Percentiles rank a stretch among this genome's conserved stretches.
These are phyloP conservation scores for Centella asiatica DNA, from an alignment of 129 eudicot species.

Conservation along the genomic window DNA sequence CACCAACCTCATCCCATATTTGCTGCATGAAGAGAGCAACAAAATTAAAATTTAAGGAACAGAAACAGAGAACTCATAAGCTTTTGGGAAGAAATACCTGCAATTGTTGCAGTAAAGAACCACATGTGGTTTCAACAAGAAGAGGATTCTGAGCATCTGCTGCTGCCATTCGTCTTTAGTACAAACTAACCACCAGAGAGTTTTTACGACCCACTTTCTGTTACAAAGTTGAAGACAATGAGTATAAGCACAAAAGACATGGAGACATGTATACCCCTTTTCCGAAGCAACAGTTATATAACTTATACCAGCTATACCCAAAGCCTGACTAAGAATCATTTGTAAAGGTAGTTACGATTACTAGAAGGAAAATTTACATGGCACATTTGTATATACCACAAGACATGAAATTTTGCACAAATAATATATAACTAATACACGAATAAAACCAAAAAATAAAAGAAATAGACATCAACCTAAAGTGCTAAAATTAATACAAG, in stretches of 20 bases:
- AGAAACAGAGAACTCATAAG: background rate
- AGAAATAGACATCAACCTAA: background rate
- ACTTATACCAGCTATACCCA: background rate
- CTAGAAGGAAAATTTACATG: too few species aligned
- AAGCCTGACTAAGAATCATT: background rate
- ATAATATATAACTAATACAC: too few species aligned
- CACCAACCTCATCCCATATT: conserved; percentile 70
- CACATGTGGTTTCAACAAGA: conserved; percentile 64
- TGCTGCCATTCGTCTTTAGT: conserved; percentile 32
- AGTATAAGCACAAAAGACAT: background rate
- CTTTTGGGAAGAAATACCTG: conserved; percentile 36
- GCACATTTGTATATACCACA: too few species aligned
- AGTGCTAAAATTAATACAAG: background rate
- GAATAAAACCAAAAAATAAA: too few species aligned
- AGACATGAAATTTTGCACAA: background rate
- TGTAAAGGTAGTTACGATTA: background rate
- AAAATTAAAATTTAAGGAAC: background rate
- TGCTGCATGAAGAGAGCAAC: conserved; percentile 24
- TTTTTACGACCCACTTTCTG: background rate
- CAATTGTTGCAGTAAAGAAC: conserved; percentile 68
- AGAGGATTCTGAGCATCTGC: conserved; percentile 38
- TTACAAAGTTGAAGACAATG: background rate
- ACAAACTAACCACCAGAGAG: conserved; percentile 7
- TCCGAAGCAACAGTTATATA: background rate
- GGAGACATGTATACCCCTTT: background rate